These are phyloP conservation scores for Neopestalotiopsis sp. DNA, from an alignment of 2,329 filamentous ascomycete genomes.

Conservation along the genomic window DNA sequence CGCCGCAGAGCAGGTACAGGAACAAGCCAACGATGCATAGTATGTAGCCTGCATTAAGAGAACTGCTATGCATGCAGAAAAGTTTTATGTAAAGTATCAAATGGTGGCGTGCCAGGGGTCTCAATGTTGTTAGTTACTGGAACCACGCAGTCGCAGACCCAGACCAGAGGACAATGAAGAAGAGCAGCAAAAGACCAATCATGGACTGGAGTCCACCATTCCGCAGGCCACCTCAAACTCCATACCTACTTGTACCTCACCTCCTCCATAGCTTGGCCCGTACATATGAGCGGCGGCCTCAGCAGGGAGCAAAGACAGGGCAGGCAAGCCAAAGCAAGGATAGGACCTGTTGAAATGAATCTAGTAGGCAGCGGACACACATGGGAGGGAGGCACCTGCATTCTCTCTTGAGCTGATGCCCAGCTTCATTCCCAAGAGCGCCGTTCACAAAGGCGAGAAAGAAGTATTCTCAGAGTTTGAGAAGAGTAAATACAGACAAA, in stretches of 20 bases:
- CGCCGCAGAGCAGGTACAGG: too few relatives aligned
- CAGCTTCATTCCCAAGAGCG: too few relatives aligned
- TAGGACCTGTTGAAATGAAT: background rate
- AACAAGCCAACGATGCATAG: too few relatives aligned
- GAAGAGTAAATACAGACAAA: too few relatives aligned
- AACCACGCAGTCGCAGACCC: background rate
- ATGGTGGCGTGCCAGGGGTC: background rate
- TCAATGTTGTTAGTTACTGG: background rate
- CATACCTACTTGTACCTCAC: background rate
- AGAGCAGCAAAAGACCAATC: background rate
- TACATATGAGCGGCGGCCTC: background rate
- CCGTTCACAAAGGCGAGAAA: too few relatives aligned
- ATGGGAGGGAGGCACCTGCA: background rate
- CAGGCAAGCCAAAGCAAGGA: background rate
- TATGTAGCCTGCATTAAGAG: background rate
- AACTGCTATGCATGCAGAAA: background rate
- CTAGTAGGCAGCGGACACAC: background rate
- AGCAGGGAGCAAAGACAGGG: background rate
- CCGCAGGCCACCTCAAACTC: background rate
- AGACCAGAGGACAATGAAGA: background rate
- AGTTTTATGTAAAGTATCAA: background rate
- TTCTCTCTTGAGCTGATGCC: too few relatives aligned
- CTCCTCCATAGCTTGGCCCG: too few relatives aligned
- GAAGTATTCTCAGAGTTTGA: too few relatives aligned
- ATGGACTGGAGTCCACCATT: background rate